Evolutionary conservation across 805 yeast genomes (phyloP), one percentile per base, ranked within the genome.

Genomic region (Candida ficus): DNA sequence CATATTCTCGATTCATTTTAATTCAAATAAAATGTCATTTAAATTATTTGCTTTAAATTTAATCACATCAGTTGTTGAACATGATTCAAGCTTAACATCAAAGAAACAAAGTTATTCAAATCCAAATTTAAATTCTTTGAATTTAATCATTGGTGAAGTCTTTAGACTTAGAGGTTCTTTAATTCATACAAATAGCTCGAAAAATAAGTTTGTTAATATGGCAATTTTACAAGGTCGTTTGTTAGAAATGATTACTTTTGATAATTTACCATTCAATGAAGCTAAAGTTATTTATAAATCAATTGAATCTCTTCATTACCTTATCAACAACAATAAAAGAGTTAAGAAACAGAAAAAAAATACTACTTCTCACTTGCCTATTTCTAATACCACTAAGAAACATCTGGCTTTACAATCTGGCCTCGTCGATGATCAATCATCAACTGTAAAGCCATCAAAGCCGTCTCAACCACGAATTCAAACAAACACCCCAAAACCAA

Each of bases 181-280:
- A 4, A 31, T 39, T 21, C 43, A 39, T 29, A 35, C 39, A 1
- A 39, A 35, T 12, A 35, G 35, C 14, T 35, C 43, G 9, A 7
- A 8, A 5, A 14, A 31, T 14, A 31, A 30, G 19, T n/a, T 5
- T 12, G 31, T 30, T 29, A 39, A 39, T 27, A 7, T 35, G 23
- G 43, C 20, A 10, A 39, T 39, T 12, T 8, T 35, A 25, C 43
- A 39, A 30, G 43, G 43, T 26, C 35, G 43, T 19, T 22, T 39
- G 6, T 27, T 39, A 12, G 43, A 39, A 19, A 25, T 39, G 43
- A 39, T 39, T 19, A 34, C 23, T 4, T 25, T 39, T 12, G 43
- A 39, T 29, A 6, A n/a, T 4, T 14, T 39, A 22, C 9, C 36
- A 2, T 35, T 14, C 18, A 10, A 9, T 1, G 32, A 31, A 19